Evolutionary conservation across 352 stramenopile genomes (phyloP), one percentile per base, ranked within the genome.

Genomic region (Globisporangium abappressorium): DNA sequence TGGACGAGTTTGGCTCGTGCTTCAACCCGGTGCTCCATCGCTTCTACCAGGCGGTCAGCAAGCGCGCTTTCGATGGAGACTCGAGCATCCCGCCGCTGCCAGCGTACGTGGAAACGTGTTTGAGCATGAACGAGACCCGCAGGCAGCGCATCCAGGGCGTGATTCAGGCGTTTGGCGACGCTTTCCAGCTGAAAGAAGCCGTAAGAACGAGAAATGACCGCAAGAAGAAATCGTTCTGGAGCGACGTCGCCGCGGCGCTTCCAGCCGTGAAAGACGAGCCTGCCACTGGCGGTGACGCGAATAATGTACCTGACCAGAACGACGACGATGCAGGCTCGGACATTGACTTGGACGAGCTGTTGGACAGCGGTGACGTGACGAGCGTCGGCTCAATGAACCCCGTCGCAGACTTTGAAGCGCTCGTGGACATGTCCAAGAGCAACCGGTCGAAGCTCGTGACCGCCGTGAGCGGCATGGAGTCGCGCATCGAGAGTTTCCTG

Each of bases 201-300:
- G 79, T 92, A 1, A 87, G 91, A 64, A 83, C 81, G 43, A 77
- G 82, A 55, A 78, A 74, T 34, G 80, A 82, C 56, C 69, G 74
- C 30, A 93, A 91, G 78, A 93, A 92, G 64, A 89, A 88, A 56
- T 74, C 76, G 7, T 95, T 93, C 59, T 95, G 85, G 87, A 95
- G 87, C 58, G 86, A 94, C 51, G 75, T 90, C 5, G 69, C 71
- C 6, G 62, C 70, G 3, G 65, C 46, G n/a, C 33, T 64, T 12
- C 36, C 65, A 5, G 67, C 62, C 20, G 66, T 80, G 0, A 78
- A 80, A 59, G 79, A 76, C 28, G 71, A 85, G 54, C 60, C 73
- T 47, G 67, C 81, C 1, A 86, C 86, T 67, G 56, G 38, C 5
- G 43, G 33, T 20, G 62, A 51, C 9, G 43, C 18, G 43, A 3